phyloP scores from a whole-genome alignment of 306 rosid genomes.

The Medicago arabica region DNA sequence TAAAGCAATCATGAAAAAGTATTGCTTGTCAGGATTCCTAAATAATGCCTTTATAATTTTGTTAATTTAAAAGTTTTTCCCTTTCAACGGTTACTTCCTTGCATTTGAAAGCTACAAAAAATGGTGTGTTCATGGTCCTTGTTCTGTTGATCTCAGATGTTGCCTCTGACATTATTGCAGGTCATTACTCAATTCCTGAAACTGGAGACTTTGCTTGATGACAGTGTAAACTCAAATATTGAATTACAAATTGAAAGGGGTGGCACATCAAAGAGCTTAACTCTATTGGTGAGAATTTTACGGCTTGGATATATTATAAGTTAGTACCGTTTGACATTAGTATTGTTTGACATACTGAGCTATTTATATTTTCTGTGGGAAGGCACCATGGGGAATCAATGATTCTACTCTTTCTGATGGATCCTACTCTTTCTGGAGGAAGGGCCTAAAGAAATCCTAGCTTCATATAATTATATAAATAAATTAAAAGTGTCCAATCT shows the following conservation, averaged over 20 bases:
- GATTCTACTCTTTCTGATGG: conserved; percentile 7
- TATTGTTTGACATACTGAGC: conserved; percentile 36
- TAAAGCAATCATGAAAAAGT: conserved; percentile 23
- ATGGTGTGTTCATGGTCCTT: neutral
- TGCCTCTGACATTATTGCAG: conserved; percentile 52
- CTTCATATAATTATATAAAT: conserved; percentile 29
- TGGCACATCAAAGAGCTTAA: conserved; percentile 60
- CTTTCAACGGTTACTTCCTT: conserved; percentile 33
- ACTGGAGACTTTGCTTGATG: conserved; percentile 88
- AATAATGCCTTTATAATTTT: conserved; percentile 24
- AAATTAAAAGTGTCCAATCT: conserved; percentile 15
- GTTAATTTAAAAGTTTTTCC: conserved; percentile 2
- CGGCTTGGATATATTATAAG: conserved; percentile 32
- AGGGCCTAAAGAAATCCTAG: conserved; percentile 32
- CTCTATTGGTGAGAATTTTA: conserved; percentile 70
- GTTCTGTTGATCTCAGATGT: neutral
- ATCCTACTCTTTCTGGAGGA: conserved; percentile 12
- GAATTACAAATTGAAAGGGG: conserved; percentile 90
- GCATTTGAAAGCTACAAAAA: conserved; percentile 34
- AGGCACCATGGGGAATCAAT: neutral
- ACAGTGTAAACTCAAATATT: conserved; percentile 71
- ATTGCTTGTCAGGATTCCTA: conserved; percentile 11
- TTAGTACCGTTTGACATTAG: neutral
- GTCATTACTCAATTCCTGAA: conserved; percentile 87
- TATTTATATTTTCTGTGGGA: conserved; percentile 33